A percentile compares a stretch with the other conserved stretches of the same genome.
Evolutionary conservation across 2,329 filamentous ascomycete genomes (phyloP).

Genomic region (Pyrenophora tritici-repentis): DNA sequence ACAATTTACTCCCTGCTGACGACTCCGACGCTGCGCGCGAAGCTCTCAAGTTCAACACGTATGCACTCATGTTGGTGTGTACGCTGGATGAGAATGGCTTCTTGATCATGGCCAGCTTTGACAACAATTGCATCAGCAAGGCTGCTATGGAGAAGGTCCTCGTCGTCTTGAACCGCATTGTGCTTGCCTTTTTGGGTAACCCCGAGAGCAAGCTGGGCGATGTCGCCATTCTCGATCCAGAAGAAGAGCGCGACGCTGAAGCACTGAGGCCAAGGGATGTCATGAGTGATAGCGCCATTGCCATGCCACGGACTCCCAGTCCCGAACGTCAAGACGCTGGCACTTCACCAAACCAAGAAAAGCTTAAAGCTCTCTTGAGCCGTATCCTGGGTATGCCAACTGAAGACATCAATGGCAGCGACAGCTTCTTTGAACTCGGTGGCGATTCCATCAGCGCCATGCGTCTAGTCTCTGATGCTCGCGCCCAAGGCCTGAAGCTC

Average conservation of each 20-base stretch:
- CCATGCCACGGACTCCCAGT: conserved; percentile 17
- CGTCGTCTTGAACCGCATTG: conserved; percentile 58
- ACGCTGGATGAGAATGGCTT: conserved; percentile 62
- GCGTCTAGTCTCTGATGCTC: conserved; percentile 49
- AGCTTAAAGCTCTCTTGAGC: conserved; percentile 30
- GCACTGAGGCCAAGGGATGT: conserved; percentile 29
- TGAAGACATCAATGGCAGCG: conserved; percentile 44
- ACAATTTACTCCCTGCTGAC: conserved; percentile 60
- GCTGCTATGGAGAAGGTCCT: conserved; percentile 60
- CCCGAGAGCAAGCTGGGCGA: conserved; percentile 40
- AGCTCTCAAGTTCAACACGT: conserved; percentile 62
- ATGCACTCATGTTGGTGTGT: conserved; percentile 69
- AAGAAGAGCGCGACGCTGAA: conserved; percentile 37
- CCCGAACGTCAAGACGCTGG: conserved; percentile 1
- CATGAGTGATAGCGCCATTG: conserved; percentile 28
- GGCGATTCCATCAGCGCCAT: conserved; percentile 56
- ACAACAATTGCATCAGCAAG: conserved; percentile 62
- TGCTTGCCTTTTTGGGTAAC: conserved; percentile 55
- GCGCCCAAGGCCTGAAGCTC: conserved; percentile 43
- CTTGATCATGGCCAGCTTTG: conserved; percentile 67
- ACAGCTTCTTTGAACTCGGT: conserved; percentile 54
- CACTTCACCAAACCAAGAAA: conserved; percentile 33
- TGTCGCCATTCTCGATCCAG: conserved; percentile 32
- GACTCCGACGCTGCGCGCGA: conserved; percentile 64
- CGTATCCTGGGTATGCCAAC: conserved; percentile 36